Conservation (phyloP, 345 rosid genomes). For the Brassica rapa region DNA sequence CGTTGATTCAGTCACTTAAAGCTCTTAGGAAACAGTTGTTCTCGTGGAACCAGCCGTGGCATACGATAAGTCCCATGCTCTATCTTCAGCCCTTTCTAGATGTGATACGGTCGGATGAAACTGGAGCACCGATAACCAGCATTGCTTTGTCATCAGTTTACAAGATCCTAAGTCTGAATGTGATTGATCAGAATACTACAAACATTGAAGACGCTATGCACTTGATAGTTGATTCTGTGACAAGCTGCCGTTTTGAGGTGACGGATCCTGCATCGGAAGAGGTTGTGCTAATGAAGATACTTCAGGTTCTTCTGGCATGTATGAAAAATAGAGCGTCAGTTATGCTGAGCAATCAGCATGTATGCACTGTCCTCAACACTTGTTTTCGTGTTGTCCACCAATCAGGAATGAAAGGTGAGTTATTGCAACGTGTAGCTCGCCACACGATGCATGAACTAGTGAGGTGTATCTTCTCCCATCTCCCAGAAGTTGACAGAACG, state of each 20-base stretch:
- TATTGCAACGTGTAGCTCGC: constrained; percentile 88
- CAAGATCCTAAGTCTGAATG: constrained; percentile 79
- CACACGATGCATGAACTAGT: constrained; percentile 93
- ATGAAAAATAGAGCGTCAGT: constrained; percentile 92
- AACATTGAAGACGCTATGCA: constrained; percentile 93
- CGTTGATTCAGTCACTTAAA: constrained; percentile 86
- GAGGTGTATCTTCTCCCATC: constrained; percentile 89
- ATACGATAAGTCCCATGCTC: constrained; percentile 70
- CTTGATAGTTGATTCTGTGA: constrained; percentile 92
- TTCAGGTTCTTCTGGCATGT: constrained; percentile 93
- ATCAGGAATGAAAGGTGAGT: constrained; percentile 80
- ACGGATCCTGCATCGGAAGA: constrained; percentile 98
- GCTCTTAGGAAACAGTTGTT: constrained; percentile 80
- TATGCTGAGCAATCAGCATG: constrained; percentile 93
- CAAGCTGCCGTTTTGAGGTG: constrained; percentile 96
- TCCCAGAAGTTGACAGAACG: constrained; percentile 74
- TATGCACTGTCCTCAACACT: constrained; percentile 93
- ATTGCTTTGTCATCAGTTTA: constrained; percentile 89
- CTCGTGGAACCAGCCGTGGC: constrained; percentile 89
- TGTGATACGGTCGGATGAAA: constrained; percentile 88
- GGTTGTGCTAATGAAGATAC: constrained; percentile 97
- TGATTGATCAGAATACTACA: constrained; percentile 72
- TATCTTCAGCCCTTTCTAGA: constrained; percentile 93
- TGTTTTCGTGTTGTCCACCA: constrained; percentile 98
- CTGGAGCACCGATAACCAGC: constrained; percentile 92